Evolutionary conservation across 345 rosid species (phyloP), one percentile per base, ranked within the genome.

Genomic region (Brassica incana): DNA sequence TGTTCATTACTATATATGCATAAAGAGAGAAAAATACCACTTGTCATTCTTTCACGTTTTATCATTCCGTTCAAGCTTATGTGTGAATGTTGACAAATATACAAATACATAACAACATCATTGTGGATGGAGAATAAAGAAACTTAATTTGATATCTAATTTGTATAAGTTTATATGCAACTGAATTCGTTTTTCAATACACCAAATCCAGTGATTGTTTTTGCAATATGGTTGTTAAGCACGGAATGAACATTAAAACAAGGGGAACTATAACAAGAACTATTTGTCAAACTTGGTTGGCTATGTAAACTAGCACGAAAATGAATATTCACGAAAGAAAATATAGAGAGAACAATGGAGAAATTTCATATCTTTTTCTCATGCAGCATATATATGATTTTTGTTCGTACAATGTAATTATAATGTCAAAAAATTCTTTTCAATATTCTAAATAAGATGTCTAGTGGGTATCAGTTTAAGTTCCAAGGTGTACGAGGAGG

Each of bases 401-500:
- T 0, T 48, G 65, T 63, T 62, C 45, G 38, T 30, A 32, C n/a
- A 69, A 61, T 23, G 64, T 69, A 36, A 32, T 20, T 77, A 11
- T 71, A 36, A 1, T 38, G 43, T 59, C 35, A 1, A 15, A 33
- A 35, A 35, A 5, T 6, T 12, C 2, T 43, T 18, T 9, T 70
- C 8, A 4, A 62, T 72, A 72, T 58, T 58, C 40, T 40, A 65
- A 30, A 5, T 27, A 9, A 73, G 11, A 20, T 74, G 45, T 23
- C 65, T 60, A 65, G 79, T 74, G 71, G 75, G 61, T 73, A 56
- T 25, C 33, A 23, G 29, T 62, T 68, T 32, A 74, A 80, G 75
- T 80, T 80, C 83, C 83, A 80, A 80, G 33, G 71, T 5, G 12
- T 80, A 80, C 79, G 59, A 80, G 75, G 75, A 29, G 32, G 32